A percentile compares a stretch with the other conserved stretches of the same genome.
phyloP scores from a whole-genome alignment of 345 rosid genomes.

The Melaleuca quinquenervia region DNA sequence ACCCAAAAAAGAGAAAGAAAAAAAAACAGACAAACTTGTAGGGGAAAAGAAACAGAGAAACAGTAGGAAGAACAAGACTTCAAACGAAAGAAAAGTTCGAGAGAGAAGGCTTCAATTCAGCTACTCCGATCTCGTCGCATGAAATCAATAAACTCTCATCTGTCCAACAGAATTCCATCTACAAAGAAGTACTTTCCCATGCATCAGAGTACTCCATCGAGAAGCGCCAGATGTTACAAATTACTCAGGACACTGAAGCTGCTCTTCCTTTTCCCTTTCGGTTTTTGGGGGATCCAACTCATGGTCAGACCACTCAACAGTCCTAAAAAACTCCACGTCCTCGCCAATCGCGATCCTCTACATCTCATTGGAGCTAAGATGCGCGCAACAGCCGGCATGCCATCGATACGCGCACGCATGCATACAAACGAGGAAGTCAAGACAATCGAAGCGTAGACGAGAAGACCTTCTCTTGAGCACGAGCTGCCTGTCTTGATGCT shows the following conservation, averaged over 20 bases:
- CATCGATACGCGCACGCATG: not conserved
- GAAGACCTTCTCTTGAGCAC: constrained; percentile 50
- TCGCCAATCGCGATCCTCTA: not conserved
- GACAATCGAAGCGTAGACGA: not conserved
- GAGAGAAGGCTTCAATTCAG: not conserved
- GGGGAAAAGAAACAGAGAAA: not conserved
- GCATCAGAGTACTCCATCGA: not conserved
- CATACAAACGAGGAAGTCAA: not conserved
- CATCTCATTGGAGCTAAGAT: not conserved
- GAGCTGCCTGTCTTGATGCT: constrained; percentile 36
- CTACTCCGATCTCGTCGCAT: not conserved
- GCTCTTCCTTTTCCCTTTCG: too few relatives aligned
- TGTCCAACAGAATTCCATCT: too few relatives aligned
- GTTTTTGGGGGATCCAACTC: too few relatives aligned
- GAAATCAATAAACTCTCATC: too few relatives aligned
- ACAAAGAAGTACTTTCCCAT: not conserved
- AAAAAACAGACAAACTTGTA: not conserved
- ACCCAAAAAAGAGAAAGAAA: not conserved
- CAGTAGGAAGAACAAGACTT: not conserved
- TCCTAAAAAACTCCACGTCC: not conserved
- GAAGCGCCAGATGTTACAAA: not conserved
- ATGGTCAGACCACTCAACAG: not conserved
- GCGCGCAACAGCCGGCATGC: not conserved
- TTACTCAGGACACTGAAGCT: not conserved
- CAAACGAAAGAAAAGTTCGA: not conserved